Percentiles rank a stretch among this genome's conserved stretches.
phyloP scores from a whole-genome alignment of 345 rosid species.

The Pistacia vera region DNA sequence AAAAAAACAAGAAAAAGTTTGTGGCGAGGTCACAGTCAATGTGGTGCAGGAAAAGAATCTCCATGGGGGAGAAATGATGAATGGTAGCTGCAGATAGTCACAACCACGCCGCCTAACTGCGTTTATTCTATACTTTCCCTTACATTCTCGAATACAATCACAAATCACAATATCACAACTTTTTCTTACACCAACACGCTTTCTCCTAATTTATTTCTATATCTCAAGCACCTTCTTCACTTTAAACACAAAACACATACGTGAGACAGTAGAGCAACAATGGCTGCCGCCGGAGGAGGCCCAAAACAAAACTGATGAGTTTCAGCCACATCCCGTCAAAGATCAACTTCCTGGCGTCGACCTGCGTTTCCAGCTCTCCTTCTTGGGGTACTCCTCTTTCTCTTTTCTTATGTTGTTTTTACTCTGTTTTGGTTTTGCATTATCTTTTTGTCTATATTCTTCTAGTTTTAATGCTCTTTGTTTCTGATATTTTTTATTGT shows the following conservation, averaged over 20 bases:
- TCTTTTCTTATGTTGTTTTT: neutral
- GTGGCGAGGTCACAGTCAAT: no score
- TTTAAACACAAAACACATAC: neutral
- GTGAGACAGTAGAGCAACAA: constrained; percentile 17
- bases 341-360: constrained; percentile 92
- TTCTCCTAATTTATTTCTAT: neutral
- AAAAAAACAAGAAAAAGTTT: no score
- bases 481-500: neutral
- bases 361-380: constrained; percentile 77
- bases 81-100: constrained; percentile 1
- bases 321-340: constrained; percentile 73
- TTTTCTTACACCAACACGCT: neutral
- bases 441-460: neutral
- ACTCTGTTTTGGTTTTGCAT: neutral
- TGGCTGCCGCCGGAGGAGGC: constrained; percentile 35
- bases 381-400: constrained; percentile 57
- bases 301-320: constrained; percentile 63
- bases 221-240: neutral
- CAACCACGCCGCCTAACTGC: constrained; percentile 27
- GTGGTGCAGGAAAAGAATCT: no score
- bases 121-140: no score
- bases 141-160: no score
- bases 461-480: neutral
- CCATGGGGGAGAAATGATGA: no score
- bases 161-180: neutral